A percentile compares a stretch with the other conserved stretches of the same genome.
phyloP scores from a whole-genome alignment of 495 filamentous ascomycete genomes.

The Haplographium delicatum region DNA sequence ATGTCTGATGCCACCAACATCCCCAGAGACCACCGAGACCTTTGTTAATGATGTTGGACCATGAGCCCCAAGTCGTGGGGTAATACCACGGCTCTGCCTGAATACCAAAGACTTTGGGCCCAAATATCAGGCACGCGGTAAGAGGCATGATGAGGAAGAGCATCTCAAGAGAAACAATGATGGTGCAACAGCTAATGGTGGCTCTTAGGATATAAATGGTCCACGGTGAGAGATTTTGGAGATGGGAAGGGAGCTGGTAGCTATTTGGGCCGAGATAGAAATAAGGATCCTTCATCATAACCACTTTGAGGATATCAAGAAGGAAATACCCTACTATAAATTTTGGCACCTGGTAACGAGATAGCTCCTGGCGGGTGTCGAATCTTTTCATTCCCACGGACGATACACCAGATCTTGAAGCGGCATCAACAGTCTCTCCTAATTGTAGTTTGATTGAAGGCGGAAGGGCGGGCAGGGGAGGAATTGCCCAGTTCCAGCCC shows the following conservation, averaged over 20 bases:
- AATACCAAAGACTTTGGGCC: conserved; percentile 40
- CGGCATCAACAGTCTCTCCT: conserved; percentile 20
- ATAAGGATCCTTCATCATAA: conserved; percentile 71
- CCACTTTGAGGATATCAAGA: conserved; percentile 60
- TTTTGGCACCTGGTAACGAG: conserved; percentile 39
- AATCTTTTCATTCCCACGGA: conserved; percentile 31
- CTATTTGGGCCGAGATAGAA: conserved; percentile 49
- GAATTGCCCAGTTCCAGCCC: conserved; percentile 72
- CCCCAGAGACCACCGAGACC: conserved; percentile 77
- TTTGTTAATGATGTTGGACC: conserved; percentile 49
- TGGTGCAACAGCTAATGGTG: conserved; percentile 40
- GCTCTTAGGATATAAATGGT: conserved; percentile 45
- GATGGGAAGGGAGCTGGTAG: conserved; percentile 40
- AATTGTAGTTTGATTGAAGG: conserved; percentile 39
- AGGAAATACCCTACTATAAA: conserved; percentile 53
- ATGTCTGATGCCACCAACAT: conserved; percentile 85
- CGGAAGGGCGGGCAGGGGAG: conserved; percentile 55
- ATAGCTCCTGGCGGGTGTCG: conserved; percentile 36
- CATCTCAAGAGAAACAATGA: conserved; percentile 45
- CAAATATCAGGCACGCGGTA: conserved; percentile 47
- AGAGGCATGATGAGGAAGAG: conserved; percentile 39
- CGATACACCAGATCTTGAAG: conserved; percentile 19
- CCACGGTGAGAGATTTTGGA: conserved; percentile 35
- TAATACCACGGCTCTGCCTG: conserved; percentile 61
- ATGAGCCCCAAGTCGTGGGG: conserved; percentile 56